Evolutionary conservation across 2,329 filamentous ascomycete species (phyloP), one percentile per base, ranked within the genome.

Genomic region (Colletotrichum cuscutae): DNA sequence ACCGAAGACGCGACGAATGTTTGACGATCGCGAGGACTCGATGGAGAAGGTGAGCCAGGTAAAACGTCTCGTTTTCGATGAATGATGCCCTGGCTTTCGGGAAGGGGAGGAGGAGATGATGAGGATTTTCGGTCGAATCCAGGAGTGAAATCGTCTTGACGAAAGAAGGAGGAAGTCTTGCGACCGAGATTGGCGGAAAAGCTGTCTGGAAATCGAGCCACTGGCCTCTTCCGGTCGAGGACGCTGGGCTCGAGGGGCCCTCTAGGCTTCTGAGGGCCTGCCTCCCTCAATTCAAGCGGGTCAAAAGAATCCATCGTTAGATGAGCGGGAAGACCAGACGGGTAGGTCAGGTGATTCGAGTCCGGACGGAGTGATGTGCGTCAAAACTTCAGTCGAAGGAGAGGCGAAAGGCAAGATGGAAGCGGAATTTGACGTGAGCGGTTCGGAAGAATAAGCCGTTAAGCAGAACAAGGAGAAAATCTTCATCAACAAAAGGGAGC

Each of bases 151-250:
- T 32, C 58, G 26, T 72, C 49, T 42, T 71, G 54, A 30, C 19
- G 12, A 37, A 42, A 42, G 11, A 49, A 72, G 32, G 61, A 35
- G 42, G 71, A 54, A 42, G 62, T 22, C 26, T 71, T 64, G 22
- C 72, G 74, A 19, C 68, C 64, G 24, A 74, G 52, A 22, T 61
- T 71, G n/a, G 74, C 57, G 49, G 74, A 72, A 64, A 75, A 75
- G 32, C 68, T 67, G 19, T 68, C 73, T 11, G 64, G 62, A 3
- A 72, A 69, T 22, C 46, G 61, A n/a, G 64, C 59, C 24, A 74
- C 32, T 9, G 74, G 74, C 15, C 68, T 70, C 53, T 74, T 75
- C 49, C 65, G 65, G 28, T 75, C 62, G 6, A 75, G 65, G 12
- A 74, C 37, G n/a, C 74, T 63, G 22, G 67, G 52, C 56, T 68